Evolutionary conservation across 106 monocot genomes (phyloP).

Genomic region (Amphibolis antarctica): DNA sequence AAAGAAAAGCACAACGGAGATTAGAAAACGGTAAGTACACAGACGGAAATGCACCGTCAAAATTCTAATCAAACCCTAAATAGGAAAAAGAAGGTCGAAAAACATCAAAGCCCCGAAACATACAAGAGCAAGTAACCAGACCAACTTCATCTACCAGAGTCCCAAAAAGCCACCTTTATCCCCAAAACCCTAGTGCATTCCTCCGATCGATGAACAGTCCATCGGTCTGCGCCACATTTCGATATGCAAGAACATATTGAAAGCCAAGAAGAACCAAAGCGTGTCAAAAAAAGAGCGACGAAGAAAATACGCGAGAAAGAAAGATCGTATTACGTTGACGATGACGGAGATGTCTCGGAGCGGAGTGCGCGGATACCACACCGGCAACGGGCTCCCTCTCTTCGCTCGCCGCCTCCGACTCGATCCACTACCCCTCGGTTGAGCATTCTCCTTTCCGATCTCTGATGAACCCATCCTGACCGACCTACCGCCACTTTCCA

Average conservation of each 20-base stretch:
- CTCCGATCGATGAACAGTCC: no score
- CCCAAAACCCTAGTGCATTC: no score
- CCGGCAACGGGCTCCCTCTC: conserved; percentile 15
- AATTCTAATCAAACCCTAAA: no score
- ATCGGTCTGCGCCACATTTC: no score
- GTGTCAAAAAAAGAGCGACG: background rate
- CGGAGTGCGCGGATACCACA: conserved; percentile 13
- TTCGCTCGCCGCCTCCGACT: background rate
- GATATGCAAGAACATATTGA: background rate
- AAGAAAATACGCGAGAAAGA: background rate
- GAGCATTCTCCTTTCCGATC: conserved; percentile 6
- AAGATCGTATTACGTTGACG: conserved; percentile 5
- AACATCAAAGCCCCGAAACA: no score
- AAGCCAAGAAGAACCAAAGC: background rate
- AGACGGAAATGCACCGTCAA: no score
- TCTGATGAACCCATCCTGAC: background rate
- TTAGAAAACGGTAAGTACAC: no score
- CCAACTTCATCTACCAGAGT: no score
- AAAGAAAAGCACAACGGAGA: no score
- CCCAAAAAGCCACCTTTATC: no score
- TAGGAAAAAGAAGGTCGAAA: no score
- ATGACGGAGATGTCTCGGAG: conserved; percentile 19
- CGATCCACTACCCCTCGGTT: background rate
- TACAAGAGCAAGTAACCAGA: no score
- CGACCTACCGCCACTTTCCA: background rate